Evolutionary conservation across 139 green algal genomes (phyloP).

Genomic region (Astrephomene gubernaculifera): DNA sequence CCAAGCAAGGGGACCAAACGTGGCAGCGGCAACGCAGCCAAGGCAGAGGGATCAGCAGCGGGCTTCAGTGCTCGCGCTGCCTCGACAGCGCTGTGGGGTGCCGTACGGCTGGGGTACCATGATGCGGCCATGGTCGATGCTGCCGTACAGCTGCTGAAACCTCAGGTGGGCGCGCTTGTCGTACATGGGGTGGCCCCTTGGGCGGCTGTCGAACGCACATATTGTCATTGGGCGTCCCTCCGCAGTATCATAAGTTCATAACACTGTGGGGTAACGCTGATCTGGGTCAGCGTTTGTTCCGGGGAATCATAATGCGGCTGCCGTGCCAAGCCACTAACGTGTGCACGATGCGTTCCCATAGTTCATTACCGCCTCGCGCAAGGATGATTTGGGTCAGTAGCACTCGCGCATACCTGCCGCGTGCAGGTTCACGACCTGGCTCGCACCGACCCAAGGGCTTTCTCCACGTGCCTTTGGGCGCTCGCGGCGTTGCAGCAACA

Average conservation of each 20-base stretch:
- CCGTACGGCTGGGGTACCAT: background rate
- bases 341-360: too few species aligned
- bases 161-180: background rate
- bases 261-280: background rate
- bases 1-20: too few species aligned
- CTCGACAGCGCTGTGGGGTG: constrained; percentile 20
- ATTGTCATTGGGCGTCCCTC: background rate
- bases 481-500: background rate
- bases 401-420: background rate
- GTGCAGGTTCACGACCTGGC: background rate
- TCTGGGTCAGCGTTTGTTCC: background rate
- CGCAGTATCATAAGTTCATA: background rate
- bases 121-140: background rate
- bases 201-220: background rate
- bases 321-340: background rate
- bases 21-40: too few species aligned
- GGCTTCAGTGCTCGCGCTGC: background rate
- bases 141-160: background rate
- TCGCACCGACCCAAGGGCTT: constrained; percentile 5
- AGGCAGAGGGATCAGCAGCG: background rate
- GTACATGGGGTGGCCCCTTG: background rate
- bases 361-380: too few species aligned
- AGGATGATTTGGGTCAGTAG: too few species aligned
- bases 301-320: background rate
- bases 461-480: constrained; percentile 31